phyloP scores from a whole-genome alignment of 2,329 filamentous ascomycete species.

The Bisporella sp. region DNA sequence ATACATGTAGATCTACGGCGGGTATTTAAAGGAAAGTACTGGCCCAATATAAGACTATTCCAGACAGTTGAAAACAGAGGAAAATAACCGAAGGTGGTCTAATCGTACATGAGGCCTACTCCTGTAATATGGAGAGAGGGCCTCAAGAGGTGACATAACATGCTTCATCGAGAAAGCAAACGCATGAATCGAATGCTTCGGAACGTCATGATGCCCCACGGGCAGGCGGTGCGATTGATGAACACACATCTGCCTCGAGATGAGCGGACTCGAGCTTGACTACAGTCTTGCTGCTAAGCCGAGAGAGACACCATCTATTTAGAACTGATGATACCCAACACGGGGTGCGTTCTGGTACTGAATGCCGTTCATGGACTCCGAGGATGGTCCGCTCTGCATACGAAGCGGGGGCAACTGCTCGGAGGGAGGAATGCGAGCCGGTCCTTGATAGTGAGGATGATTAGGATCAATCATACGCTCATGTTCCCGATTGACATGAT shows the following conservation, averaged over 20 bases:
- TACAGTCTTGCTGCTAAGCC: neutral
- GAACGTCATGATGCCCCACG: neutral
- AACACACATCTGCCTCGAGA: neutral
- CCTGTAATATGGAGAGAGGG: too few species aligned
- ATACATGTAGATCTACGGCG: too few species aligned
- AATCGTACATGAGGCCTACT: neutral
- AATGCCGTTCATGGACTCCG: conserved; percentile 60
- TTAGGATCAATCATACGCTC: neutral
- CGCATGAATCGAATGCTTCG: neutral
- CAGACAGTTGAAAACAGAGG: neutral
- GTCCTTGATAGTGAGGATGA: conserved; percentile 3
- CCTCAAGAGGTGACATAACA: neutral
- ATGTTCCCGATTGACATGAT: neutral
- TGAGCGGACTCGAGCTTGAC: neutral
- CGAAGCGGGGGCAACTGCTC: conserved; percentile 44
- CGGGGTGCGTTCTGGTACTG: conserved; percentile 38
- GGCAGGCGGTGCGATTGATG: neutral
- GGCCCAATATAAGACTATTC: conserved; percentile 1
- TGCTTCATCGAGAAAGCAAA: neutral
- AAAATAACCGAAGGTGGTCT: neutral
- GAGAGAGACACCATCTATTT: conserved; percentile 5
- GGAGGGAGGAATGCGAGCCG: neutral
- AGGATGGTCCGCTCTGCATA: conserved; percentile 28
- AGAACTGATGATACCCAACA: conserved; percentile 13
- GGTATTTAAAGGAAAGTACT: neutral